These are phyloP conservation scores for Arabidopsis hybrid DNA, from an alignment of 441 rosid species.

Conservation along the genomic window DNA sequence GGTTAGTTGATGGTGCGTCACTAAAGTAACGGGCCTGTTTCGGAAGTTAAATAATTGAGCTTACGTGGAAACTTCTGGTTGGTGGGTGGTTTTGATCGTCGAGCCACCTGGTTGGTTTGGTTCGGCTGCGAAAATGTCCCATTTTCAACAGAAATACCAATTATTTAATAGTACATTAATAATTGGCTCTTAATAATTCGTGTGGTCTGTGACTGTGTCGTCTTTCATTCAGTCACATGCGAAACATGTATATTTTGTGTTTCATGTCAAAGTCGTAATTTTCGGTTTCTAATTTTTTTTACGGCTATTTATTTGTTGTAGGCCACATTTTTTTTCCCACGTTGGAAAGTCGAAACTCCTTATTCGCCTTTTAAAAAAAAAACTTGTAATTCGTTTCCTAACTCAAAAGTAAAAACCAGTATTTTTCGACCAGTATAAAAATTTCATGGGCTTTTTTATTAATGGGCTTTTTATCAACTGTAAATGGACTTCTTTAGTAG, in stretches of 20 bases:
- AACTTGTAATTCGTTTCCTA: too few species aligned
- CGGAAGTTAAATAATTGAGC: background rate
- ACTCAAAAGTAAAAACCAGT: too few species aligned
- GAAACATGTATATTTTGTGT: background rate
- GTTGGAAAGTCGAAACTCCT: too few species aligned
- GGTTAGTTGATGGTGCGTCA: background rate
- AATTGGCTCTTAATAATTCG: too few species aligned
- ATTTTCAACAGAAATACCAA: too few species aligned
- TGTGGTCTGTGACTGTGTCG: too few species aligned
- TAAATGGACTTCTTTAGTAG: background rate
- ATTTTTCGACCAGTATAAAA: too few species aligned
- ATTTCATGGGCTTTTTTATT: too few species aligned
- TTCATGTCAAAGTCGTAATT: background rate
- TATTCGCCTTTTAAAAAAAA: too few species aligned
- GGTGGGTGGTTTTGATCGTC: background rate
- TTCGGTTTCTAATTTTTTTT: background rate
- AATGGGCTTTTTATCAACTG: background rate
- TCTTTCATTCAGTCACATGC: background rate
- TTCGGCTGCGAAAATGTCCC: background rate
- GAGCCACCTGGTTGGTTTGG: slow-evolving; percentile 7
- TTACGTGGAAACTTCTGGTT: slow-evolving; percentile 30
- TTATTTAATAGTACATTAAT: too few species aligned
- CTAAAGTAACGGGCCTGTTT: background rate
- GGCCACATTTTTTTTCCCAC: too few species aligned
- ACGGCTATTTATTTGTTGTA: background rate